Evolutionary conservation across 306 rosid genomes (phyloP).

Genomic region (Cicer judaicum): DNA sequence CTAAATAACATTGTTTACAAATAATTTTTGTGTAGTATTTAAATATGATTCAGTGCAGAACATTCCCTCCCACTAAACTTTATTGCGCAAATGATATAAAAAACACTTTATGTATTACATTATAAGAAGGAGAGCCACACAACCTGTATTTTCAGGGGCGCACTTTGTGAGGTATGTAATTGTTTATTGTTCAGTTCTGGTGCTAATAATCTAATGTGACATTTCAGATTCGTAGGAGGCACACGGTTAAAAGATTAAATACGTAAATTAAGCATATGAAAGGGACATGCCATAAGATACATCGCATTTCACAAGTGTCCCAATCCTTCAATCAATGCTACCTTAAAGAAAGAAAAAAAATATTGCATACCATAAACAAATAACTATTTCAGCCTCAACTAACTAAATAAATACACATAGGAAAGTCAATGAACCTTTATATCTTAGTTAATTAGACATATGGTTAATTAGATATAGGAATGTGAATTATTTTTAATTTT

Average conservation of each 20-base stretch:
- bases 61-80: background rate
- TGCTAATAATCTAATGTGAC: slow-evolving; percentile 1
- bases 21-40: background rate
- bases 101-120: background rate
- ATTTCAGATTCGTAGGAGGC: slow-evolving; percentile 31
- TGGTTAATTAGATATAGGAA: too few relatives aligned
- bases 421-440: background rate
- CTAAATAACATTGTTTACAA: background rate
- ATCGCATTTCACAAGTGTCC: slow-evolving; percentile 26
- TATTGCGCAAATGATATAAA: background rate
- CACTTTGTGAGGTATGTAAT: slow-evolving; percentile 24
- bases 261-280: slow-evolving; percentile 24
- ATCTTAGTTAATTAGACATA: too few relatives aligned
- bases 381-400: slow-evolving; percentile 30
- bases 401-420: background rate
- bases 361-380: background rate
- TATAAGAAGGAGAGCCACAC: too few relatives aligned
- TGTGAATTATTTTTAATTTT: too few relatives aligned
- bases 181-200: background rate
- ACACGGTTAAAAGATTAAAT: slow-evolving; percentile 5
- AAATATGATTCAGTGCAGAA: background rate
- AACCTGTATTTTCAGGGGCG: slow-evolving; percentile 17
- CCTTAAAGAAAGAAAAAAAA: background rate
- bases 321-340: slow-evolving; percentile 31
- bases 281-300: slow-evolving; percentile 21